These are phyloP conservation scores for Phytophthora litchii DNA, from an alignment of 352 stramenopile species.

Conservation along the genomic window DNA sequence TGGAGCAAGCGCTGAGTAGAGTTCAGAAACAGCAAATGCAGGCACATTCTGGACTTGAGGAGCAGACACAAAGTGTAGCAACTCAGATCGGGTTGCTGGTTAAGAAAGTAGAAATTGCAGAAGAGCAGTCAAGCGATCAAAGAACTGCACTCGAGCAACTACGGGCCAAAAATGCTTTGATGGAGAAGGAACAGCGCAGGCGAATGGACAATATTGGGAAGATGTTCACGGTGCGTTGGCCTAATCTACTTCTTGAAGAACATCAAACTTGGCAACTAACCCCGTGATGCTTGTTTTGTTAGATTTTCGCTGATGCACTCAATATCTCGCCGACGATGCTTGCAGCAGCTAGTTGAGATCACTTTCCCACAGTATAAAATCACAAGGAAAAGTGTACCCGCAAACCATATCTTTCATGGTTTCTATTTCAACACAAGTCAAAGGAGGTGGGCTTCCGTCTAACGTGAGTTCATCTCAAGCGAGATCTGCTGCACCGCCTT, in stretches of 20 bases:
- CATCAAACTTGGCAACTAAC: constrained; percentile 7
- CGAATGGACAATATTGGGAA: constrained; percentile 81
- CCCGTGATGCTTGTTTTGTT: constrained; percentile 3
- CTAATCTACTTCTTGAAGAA: neutral
- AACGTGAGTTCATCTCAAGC: constrained; percentile 80
- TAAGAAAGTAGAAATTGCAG: constrained; percentile 69
- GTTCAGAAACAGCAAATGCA: constrained; percentile 74
- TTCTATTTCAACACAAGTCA: constrained; percentile 37
- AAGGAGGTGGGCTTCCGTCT: constrained; percentile 15
- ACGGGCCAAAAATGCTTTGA: constrained; percentile 46
- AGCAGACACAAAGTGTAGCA: constrained; percentile 50
- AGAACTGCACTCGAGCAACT: constrained; percentile 52
- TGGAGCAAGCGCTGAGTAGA: constrained; percentile 73
- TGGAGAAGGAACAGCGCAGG: constrained; percentile 74
- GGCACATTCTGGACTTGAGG: constrained; percentile 53
- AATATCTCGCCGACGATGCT: constrained; percentile 52
- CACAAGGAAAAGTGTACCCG: neutral
- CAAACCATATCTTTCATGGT: constrained; percentile 5
- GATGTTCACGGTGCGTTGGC: constrained; percentile 66
- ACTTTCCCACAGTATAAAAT: constrained; percentile 1
- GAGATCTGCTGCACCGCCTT: constrained; percentile 96
- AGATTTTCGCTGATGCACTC: constrained; percentile 78
- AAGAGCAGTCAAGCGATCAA: constrained; percentile 46
- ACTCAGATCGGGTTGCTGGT: constrained; percentile 46
- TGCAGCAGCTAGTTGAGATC: constrained; percentile 21